Evolutionary conservation across 1,284 basidiomycete genomes (phyloP).

Genomic region (Trichosporon sp.): DNA sequence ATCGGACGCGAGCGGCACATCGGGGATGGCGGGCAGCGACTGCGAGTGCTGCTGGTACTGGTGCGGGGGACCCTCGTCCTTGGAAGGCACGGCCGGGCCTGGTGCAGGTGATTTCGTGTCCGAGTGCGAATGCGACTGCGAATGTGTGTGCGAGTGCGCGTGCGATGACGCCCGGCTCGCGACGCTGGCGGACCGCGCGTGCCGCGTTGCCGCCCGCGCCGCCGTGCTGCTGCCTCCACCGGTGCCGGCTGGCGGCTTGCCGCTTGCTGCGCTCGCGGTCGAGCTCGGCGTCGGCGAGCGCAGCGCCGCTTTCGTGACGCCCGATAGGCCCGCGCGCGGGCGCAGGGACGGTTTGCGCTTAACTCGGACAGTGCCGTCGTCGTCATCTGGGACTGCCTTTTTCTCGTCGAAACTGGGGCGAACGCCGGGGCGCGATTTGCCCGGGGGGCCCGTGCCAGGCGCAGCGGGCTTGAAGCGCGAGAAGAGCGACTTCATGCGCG

Average conservation of each 20-base stretch:
- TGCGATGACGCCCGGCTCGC: neutral
- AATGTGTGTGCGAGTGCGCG: neutral
- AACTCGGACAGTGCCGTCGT: neutral
- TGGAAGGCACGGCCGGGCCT: neutral
- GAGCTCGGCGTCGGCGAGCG: conserved; percentile 1
- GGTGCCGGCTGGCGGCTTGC: neutral
- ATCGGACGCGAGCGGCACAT: neutral
- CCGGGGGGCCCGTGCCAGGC: neutral
- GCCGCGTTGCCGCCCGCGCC: neutral
- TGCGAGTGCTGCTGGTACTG: neutral
- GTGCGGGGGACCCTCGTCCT: neutral
- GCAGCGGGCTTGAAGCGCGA: conserved; percentile 27
- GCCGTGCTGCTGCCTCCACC: neutral
- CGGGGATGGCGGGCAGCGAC: neutral
- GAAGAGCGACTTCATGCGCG: conserved; percentile 34
- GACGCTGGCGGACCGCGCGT: neutral
- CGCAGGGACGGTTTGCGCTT: conserved; percentile 3
- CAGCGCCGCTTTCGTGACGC: neutral
- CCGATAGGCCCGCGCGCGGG: neutral
- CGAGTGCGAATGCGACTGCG: too few species aligned
- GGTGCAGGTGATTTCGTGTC: neutral
- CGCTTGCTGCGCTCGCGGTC: neutral
- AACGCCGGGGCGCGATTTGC: conserved; percentile 1
- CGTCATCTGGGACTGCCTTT: neutral
- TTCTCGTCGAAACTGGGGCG: conserved; percentile 15